Percentiles rank a stretch among this genome's conserved stretches.
Evolutionary conservation across 73 alveolate genomes (phyloP).

Genomic region (Paramecium caudatum): DNA sequence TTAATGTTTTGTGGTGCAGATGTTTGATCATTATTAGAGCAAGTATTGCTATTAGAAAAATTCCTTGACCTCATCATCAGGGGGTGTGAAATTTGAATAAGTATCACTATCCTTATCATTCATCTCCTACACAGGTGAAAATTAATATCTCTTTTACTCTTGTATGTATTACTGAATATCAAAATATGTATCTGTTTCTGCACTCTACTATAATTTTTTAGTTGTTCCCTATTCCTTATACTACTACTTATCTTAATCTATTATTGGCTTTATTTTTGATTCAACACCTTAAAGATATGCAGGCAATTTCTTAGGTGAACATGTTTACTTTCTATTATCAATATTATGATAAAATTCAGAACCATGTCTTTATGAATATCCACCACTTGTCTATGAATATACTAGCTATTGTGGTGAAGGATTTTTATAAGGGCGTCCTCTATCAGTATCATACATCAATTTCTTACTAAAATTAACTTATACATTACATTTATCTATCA

Average conservation of each 20-base stretch:
- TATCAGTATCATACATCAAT: slow-evolving; percentile 19
- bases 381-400: slow-evolving; percentile 3
- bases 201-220: background rate
- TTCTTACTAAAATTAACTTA: background rate
- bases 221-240: background rate
- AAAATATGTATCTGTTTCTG: slow-evolving; percentile 45
- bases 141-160: background rate
- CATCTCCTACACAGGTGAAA: slow-evolving; percentile 55
- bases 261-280: slow-evolving; percentile 40
- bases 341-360: background rate
- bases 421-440: background rate
- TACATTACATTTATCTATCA: slow-evolving; percentile 1
- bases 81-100: slow-evolving; percentile 40
- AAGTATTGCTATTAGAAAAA: slow-evolving; percentile 20
- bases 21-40: slow-evolving; percentile 50
- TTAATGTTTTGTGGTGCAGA: slow-evolving; percentile 71
- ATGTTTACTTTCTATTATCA: background rate
- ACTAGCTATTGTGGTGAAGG: slow-evolving; percentile 6
- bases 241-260: slow-evolving; percentile 21
- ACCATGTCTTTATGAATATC: background rate
- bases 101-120: slow-evolving; percentile 50
- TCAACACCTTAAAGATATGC: slow-evolving; percentile 18
- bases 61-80: slow-evolving; percentile 32
- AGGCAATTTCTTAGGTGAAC: slow-evolving; percentile 35
- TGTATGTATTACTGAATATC: slow-evolving; percentile 21